A percentile compares a stretch with the other conserved stretches of the same genome.
phyloP scores from a whole-genome alignment of 169 alveolate species.

The Plasmodium vinckei region DNA sequence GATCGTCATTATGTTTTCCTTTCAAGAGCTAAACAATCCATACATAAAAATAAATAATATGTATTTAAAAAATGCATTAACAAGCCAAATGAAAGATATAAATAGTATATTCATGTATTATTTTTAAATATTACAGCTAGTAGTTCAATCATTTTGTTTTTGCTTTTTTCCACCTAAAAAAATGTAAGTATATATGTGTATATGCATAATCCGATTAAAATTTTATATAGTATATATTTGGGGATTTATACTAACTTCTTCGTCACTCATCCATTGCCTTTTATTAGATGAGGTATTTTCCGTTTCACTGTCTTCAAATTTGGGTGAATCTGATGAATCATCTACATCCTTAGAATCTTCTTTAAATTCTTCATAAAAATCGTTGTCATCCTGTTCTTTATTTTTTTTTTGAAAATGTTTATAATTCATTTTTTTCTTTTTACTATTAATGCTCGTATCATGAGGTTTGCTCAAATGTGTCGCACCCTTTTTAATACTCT shows the following conservation, averaged over 20 bases:
- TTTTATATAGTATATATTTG: background rate
- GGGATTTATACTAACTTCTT: too few relatives aligned
- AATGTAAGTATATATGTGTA: background rate
- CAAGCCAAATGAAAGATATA: background rate
- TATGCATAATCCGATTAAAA: background rate
- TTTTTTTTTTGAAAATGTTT: background rate
- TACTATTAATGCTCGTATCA: background rate
- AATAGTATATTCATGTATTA: background rate
- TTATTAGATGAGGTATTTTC: too few relatives aligned
- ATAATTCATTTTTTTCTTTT: conserved; percentile 9
- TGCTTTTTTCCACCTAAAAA: conserved; percentile 61
- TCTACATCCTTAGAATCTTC: too few relatives aligned
- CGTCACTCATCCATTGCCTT: too few relatives aligned
- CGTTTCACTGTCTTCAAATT: too few relatives aligned
- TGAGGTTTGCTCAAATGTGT: background rate
- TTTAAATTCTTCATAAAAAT: background rate
- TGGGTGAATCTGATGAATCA: too few relatives aligned
- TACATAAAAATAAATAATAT: background rate
- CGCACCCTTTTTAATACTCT: background rate
- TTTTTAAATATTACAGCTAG: conserved; percentile 44
- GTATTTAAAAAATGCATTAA: background rate
- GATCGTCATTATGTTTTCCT: conserved; percentile 53
- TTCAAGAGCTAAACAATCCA: conserved; percentile 24
- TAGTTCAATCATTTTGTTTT: conserved; percentile 59
- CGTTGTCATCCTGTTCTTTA: background rate